Base-by-base conservation (phyloP, 495 filamentous ascomycete species). In the Opeltia flavorubescens region DNA sequence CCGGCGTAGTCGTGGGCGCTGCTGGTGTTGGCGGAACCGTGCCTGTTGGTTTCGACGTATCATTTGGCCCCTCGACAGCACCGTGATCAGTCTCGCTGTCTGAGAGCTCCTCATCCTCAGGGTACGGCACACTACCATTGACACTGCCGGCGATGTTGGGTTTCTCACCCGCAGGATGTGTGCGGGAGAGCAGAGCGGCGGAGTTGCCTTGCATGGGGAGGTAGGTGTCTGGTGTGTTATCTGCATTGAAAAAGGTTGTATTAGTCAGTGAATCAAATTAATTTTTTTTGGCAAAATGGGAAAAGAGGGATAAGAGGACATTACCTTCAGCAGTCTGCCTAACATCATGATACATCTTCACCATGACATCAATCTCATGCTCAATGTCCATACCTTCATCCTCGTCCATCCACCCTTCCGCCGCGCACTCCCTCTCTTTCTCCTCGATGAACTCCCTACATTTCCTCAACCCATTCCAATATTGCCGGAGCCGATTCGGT, bases 381-480 rank as follows among this genome's bases (percentile, higher is more conserved):
- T 52, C 50, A 8, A 52, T 26, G 20, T 52, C 42, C 11, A 49
- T 27, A 0, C 17, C 27, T 24, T 46, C 50, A 12, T 49, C 40
- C 4, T 18, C 40, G 28, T 31, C 27, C 15, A 40, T 28, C 38
- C 15, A 41, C 3, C 38, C 38, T 13, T 41, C 38, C 4, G 38
- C 38, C 2, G 38, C 38, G 25, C 15, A 8, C 48, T 54, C 31
- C 43, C 66, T 61, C 50, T 82, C 78, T 5, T 74, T 69, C 55
- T 80, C 74, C 51, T 82, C 78, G 46, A 82, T 77, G 43, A 72
- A 74, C 47, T 81, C 78, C 5, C 76, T 67, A 18, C 81, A 66
- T 45, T 72, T 71, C 48, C 71, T 71, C 73, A 76, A 78, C 30
- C 75, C 70, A 45, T 72, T 72, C 29, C 71, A 62, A 51, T 74